phyloP scores from a whole-genome alignment of 331 rosid genomes.

The Quercus tomentella region DNA sequence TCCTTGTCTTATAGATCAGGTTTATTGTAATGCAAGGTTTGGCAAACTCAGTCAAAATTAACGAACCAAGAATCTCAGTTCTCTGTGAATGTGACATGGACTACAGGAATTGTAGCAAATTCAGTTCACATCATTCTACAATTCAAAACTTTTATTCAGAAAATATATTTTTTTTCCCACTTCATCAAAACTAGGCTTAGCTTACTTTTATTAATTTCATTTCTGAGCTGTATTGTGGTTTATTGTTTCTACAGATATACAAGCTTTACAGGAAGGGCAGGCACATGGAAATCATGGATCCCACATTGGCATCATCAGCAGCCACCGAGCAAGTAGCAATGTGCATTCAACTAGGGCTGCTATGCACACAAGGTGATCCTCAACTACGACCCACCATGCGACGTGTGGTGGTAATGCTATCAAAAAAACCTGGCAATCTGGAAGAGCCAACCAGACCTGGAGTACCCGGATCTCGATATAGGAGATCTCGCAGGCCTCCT shows the following conservation, averaged over 20 bases:
- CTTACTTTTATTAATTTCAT: neutral
- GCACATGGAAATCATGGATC: slow-evolving; percentile 67
- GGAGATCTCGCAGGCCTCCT: slow-evolving; percentile 37
- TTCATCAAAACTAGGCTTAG: neutral
- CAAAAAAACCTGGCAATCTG: slow-evolving; percentile 57
- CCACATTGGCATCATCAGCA: slow-evolving; percentile 41
- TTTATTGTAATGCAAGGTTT: neutral
- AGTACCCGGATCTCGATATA: slow-evolving; percentile 52
- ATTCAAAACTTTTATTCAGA: too few species aligned
- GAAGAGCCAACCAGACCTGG: slow-evolving; percentile 82
- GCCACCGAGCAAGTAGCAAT: slow-evolving; percentile 52
- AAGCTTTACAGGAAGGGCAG: slow-evolving; percentile 75
- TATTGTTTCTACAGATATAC: slow-evolving; percentile 50
- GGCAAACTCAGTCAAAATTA: neutral
- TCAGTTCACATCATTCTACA: too few species aligned
- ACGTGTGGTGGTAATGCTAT: slow-evolving; percentile 66
- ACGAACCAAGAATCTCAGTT: neutral
- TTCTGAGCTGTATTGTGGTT: neutral
- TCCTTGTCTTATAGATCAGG: neutral
- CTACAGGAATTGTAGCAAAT: neutral
- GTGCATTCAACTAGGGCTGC: slow-evolving; percentile 73
- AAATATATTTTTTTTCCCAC: too few species aligned
- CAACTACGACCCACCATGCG: slow-evolving; percentile 65
- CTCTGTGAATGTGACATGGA: neutral
- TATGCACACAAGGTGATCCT: slow-evolving; percentile 84